Base-by-base conservation (phyloP, 805 yeast genomes). In the Aciculoconidium aculeatum region DNA sequence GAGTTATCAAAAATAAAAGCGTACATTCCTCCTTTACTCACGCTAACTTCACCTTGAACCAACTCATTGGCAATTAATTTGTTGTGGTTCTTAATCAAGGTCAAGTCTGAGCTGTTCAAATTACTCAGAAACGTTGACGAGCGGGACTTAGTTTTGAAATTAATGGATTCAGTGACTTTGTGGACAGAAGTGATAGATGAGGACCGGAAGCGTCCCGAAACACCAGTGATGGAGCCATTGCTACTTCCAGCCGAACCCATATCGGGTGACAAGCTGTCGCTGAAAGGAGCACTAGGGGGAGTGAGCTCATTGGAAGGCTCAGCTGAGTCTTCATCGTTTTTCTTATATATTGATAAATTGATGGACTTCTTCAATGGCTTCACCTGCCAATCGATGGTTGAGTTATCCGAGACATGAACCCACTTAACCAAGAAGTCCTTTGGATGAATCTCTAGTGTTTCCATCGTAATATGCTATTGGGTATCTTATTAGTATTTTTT, bases 1-100 rank as follows among this genome's bases (percentile, higher is more conserved):
- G 95, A 81, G 58, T 90, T 90, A 56, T 90, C 97, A 48, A 90
- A 81, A 15, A 92, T 80, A 51, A 90, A 83, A 0, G 96, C 96
- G 55, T 72, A 81, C 45, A 79, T 70, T 2, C 90, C 90, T 6
- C 79, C 82, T 14, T 67, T 61, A 3, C 53, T 55, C 3, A 79
- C 79, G n/a, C 66, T 64, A 35, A 79, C 64, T 15, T 65, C 58
- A 1, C 88, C 94, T 27, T 74, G 74, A 30, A 72, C 67, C 45
- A 75, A 55, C 37, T 78, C 80, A 38, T 77, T 78, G 2, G 55
- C 84, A 53, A 47, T 44, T 32, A 65, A 47, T 42, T 62, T 62
- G 37, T 66, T 66, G 40, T 88, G 66, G 39, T 77, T 67, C 31
- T 79, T 83, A 17, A 75, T 72, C 22, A 79, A 47, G 7, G 61